phyloP scores from a whole-genome alignment of 345 rosid species.

The Eucalyptus victrix region DNA sequence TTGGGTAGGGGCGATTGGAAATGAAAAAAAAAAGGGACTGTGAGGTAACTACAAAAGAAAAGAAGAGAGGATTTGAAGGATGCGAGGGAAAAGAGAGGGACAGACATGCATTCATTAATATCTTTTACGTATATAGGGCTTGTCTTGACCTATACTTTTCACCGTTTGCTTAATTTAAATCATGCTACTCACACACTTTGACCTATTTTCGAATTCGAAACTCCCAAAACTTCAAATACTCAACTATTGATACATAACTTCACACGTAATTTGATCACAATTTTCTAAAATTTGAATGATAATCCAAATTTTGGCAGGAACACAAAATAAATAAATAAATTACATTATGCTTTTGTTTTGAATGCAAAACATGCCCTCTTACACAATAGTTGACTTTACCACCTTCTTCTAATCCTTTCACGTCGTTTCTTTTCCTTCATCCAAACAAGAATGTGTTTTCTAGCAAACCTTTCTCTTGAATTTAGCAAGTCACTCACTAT shows the following conservation, averaged over 20 bases:
- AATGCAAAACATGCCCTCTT: not conserved
- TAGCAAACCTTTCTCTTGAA: not conserved
- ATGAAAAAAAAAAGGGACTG: not conserved
- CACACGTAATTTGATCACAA: not conserved
- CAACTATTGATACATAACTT: not conserved
- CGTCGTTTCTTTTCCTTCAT: not conserved
- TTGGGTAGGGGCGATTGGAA: no score
- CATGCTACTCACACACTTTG: not conserved
- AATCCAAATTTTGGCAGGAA: not conserved
- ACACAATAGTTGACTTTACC: not conserved
- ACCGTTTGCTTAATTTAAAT: not conserved
- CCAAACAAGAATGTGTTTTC: not conserved
- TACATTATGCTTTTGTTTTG: not conserved
- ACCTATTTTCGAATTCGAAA: not conserved
- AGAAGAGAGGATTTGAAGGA: not conserved
- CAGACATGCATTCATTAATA: no score
- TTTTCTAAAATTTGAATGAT: not conserved
- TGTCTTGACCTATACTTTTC: no score
- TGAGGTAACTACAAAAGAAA: not conserved
- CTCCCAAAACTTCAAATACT: not conserved
- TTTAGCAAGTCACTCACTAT: not conserved
- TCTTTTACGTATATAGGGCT: no score
- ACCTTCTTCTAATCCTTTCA: not conserved
- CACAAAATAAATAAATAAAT: not conserved
- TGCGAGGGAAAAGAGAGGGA: no score